A percentile compares a stretch with the other conserved stretches of the same genome.
phyloP scores from a whole-genome alignment of 805 yeast genomes.

The Hanseniaspora guilliermondii region DNA sequence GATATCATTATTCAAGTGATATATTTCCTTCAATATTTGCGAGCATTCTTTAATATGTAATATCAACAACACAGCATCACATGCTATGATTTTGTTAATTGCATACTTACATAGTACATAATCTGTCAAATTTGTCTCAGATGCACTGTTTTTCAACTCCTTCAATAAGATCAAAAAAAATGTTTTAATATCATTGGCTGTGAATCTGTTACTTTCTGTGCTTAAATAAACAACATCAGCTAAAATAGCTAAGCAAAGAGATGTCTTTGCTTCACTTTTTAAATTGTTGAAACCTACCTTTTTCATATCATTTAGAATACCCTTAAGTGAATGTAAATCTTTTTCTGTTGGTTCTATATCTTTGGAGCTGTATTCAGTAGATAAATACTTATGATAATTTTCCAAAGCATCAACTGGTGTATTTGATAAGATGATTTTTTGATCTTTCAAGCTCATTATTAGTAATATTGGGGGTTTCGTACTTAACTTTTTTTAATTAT shows the following conservation, averaged over 20 bases:
- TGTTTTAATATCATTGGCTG: not conserved
- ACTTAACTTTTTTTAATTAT: too few relatives aligned
- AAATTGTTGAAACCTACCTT: slow-evolving; percentile 1
- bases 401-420: not conserved
- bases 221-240: slow-evolving; percentile 4
- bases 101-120: not conserved
- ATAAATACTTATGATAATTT: not conserved
- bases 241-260: not conserved
- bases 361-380: not conserved
- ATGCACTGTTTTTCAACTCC: not conserved
- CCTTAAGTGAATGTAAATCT: not conserved
- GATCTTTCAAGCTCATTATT: not conserved
- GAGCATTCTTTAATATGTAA: not conserved
- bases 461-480: not conserved
- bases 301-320: not conserved
- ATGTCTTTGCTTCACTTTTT: not conserved
- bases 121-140: not conserved
- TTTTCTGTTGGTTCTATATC: not conserved
- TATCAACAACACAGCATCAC: slow-evolving; percentile 10
- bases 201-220: slow-evolving; percentile 1
- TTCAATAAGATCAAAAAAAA: not conserved
- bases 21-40: not conserved
- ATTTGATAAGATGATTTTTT: not conserved
- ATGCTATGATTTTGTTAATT: not conserved
- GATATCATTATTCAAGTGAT: not conserved